phyloP scores from a whole-genome alignment of 2,329 filamentous ascomycete species.

The Zymoseptoria passerinii region DNA sequence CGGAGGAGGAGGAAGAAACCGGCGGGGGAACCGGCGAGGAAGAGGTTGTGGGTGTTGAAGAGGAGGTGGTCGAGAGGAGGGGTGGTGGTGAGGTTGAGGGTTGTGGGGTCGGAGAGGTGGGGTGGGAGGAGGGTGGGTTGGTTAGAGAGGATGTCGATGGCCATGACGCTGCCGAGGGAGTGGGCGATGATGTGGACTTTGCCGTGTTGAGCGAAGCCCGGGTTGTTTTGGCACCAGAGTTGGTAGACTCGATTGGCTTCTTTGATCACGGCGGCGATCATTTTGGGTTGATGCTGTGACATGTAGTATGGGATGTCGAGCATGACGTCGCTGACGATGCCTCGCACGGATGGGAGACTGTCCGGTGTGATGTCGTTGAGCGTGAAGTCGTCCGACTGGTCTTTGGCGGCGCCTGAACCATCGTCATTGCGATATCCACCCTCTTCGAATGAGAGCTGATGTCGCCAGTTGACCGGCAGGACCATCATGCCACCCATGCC shows the following conservation, averaged over 20 bases:
- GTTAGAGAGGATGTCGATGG: constrained; percentile 78
- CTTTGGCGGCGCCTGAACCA: constrained; percentile 30
- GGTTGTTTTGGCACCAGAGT: constrained; percentile 90
- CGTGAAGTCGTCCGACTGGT: constrained; percentile 46
- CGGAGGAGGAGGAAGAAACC: constrained; percentile 91
- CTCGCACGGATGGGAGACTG: constrained; percentile 81
- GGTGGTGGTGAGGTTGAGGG: constrained; percentile 15
- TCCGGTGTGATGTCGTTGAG: constrained; percentile 87
- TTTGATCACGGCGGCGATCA: constrained; percentile 78
- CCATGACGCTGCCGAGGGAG: constrained; percentile 90
- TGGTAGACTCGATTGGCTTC: constrained; percentile 96
- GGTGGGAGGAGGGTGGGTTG: constrained; percentile 67
- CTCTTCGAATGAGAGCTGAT: constrained; percentile 79
- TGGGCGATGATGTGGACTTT: constrained; percentile 89
- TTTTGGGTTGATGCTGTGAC: constrained; percentile 89
- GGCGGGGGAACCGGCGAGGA: constrained; percentile 80
- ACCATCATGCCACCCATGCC: constrained; percentile 90
- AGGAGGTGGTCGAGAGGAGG: constrained; percentile 56
- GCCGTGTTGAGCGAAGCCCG: constrained; percentile 66
- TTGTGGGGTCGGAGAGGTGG: constrained; percentile 28
- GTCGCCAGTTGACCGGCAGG: constrained; percentile 88
- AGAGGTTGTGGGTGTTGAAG: constrained; percentile 84
- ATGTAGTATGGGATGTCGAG: constrained; percentile 97
- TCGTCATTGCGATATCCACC: constrained; percentile 50
- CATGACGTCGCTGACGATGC: constrained; percentile 95